These are phyloP conservation scores for Aspergillus novoparasiticus DNA, from an alignment of 2,329 filamentous ascomycete genomes.

Conservation along the genomic window DNA sequence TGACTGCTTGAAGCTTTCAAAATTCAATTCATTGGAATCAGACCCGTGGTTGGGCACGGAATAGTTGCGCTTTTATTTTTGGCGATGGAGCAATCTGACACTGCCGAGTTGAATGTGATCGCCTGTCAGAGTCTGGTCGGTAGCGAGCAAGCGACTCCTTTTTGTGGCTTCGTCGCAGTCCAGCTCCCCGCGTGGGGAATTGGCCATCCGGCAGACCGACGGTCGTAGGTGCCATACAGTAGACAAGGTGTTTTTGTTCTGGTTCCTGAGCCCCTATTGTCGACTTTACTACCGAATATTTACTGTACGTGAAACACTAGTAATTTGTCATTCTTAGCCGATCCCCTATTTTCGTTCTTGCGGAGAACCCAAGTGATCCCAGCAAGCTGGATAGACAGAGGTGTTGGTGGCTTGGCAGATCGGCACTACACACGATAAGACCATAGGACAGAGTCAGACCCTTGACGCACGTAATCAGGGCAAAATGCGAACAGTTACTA, in stretches of 20 bases:
- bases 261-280: neutral
- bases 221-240: neutral
- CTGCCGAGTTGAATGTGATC: neutral
- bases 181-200: neutral
- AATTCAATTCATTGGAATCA: neutral
- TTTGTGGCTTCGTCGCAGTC: neutral
- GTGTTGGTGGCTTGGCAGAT: slow-evolving; percentile 1
- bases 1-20: neutral
- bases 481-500: neutral
- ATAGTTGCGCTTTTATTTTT: neutral
- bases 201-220: neutral
- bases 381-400: slow-evolving; percentile 3
- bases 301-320: slow-evolving; percentile 1
- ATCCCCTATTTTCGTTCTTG: slow-evolving; percentile 7
- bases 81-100: slow-evolving; percentile 2
- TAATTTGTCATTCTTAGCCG: slow-evolving; percentile 7
- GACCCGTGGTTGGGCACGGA: neutral
- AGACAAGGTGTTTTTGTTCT: neutral
- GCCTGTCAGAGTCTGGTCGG: neutral
- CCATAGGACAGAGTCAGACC: neutral
- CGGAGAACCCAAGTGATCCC: neutral
- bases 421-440: neutral
- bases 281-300: neutral
- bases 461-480: neutral
- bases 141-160: neutral